A percentile compares a stretch with the other conserved stretches of the same genome.
Evolutionary conservation across 164 flowering plant species (phyloP).

Genomic region (Tetrastigma voinierianum): DNA sequence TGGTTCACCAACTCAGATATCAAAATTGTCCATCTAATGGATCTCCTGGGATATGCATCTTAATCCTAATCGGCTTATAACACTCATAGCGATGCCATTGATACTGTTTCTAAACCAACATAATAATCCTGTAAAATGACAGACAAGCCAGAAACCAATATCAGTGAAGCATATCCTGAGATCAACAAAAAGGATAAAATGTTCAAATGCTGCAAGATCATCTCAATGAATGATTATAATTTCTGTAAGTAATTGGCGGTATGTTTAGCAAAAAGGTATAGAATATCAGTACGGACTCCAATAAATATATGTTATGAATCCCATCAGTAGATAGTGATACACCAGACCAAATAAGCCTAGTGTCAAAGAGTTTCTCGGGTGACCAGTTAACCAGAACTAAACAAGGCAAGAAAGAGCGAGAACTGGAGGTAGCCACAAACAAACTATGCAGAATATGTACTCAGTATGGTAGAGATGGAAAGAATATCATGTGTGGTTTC

Average conservation of each 20-base stretch:
- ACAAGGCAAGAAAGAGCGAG: not conserved
- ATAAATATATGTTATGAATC: not conserved
- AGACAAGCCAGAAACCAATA: slow-evolving; percentile 1
- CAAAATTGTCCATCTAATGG: not conserved
- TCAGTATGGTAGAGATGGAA: slow-evolving; percentile 50
- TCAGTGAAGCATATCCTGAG: not conserved
- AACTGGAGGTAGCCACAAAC: not conserved
- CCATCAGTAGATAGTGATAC: not conserved
- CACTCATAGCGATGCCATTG: slow-evolving; percentile 83
- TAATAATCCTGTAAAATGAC: slow-evolving; percentile 75
- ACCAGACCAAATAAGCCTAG: not conserved
- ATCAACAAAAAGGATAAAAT: no score
- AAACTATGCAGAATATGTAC: slow-evolving; percentile 25
- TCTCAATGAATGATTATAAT: not conserved
- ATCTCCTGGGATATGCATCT: not conserved
- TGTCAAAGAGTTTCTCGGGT: not conserved
- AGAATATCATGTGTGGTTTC: slow-evolving; percentile 60
- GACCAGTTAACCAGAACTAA: not conserved
- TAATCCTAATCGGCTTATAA: slow-evolving; percentile 82
- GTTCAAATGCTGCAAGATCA: slow-evolving; percentile 1
- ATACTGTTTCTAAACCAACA: slow-evolving; percentile 77
- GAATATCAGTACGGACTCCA: not conserved
- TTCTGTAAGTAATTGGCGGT: no score
- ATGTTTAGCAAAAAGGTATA: not conserved
- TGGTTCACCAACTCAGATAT: not conserved